Evolutionary conservation across 345 rosid species (phyloP), one percentile per base, ranked within the genome.

Genomic region (Rhodomyrtus tomentosa): DNA sequence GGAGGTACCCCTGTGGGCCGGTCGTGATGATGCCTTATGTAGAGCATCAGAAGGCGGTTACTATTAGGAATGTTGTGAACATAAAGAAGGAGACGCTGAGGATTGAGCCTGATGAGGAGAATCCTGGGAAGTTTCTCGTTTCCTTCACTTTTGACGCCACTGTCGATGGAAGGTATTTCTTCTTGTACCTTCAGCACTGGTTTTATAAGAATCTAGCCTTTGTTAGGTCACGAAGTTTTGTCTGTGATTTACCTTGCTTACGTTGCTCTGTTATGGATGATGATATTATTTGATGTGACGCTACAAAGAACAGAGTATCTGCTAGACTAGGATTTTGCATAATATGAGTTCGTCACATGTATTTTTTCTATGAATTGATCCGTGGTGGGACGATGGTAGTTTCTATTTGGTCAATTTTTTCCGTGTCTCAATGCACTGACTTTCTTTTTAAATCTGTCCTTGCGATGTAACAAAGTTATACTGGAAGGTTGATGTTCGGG

Each of bases 141-240:
- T 82, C 97, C 36, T 96, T 96, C 92, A 92, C 93, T 68, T 96
- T 96, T 88, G 98, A 96, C 89, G 98, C 99, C 18, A 92, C 95
- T 55, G 97, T 92, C 83, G 86, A 91, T 72, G 96, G 98, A 40
- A 92, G 99, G 98, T 95, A 88, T 48, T 53, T 54, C 25, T 68
- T 84, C 59, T 62, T 85, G n/a, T 27, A 62, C 24, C 32, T 51
- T 20, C 48, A 7, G 72, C 51, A 50, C 73, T 29, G 54, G 48
- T 11, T 74, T 24, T 42, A 22, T 29, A 15, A 59, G 10, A 59
- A 59, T 7, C 73, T 59, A 83, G 42, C 42, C 50, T 82, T 50
- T 83, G 81, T 68, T 27, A 10, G 25, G 24, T 83, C 50, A 42
- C 6, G 18, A 42, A 50, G 12, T 83, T 25, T 29, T 40, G 59